Evolutionary conservation across 148 eudicot species (phyloP), one percentile per base, ranked within the genome.

Genomic region (Fagopyrum esculentum): DNA sequence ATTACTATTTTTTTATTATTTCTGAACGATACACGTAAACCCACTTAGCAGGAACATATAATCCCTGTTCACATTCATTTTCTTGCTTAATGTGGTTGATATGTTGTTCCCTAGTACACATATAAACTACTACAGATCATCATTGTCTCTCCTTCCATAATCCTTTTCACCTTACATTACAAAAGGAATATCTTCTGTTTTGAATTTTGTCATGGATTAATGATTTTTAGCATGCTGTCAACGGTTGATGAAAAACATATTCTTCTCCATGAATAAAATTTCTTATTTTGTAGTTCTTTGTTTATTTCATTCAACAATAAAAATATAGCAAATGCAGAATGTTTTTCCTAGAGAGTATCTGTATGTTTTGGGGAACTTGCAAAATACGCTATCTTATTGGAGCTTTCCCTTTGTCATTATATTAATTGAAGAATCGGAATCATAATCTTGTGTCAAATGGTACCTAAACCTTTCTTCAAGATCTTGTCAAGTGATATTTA

Each of bases 341-440:
- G 30, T 7, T 57, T 57, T 19, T 48, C 51, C 51, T 48, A 19
- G 30, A 4, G 0, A 19, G n/a, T n/a, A 57, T 22, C 11, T 15
- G 50, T 48, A 48, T 48, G 6, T 48, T 48, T 48, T 48, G 50
- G 6, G 9, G 0, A 1, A 48, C 3, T 48, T 52, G 57, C 57
- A 3, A 52, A 52, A 52, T 13, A 52, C 3, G n/a, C 57, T 11
- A 86, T 90, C 87, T 79, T 78, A 75, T 77, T 55, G 76, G 44
- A 84, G 82, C 77, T 69, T 55, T 56, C 76, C 48, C 75, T 69
- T 84, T 87, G 88, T 87, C 86, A 77, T 11, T 64, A 74, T 74
- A 40, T 45, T 52, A 78, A 79, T 35, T n/a, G 84, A 82, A 85
- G 54, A 84, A 90, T 90, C 91, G 76, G 91, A 86, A 89, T 89